Evolutionary conservation across 345 rosid species (phyloP), one percentile per base, ranked within the genome.

Genomic region (Citropsis articulata): DNA sequence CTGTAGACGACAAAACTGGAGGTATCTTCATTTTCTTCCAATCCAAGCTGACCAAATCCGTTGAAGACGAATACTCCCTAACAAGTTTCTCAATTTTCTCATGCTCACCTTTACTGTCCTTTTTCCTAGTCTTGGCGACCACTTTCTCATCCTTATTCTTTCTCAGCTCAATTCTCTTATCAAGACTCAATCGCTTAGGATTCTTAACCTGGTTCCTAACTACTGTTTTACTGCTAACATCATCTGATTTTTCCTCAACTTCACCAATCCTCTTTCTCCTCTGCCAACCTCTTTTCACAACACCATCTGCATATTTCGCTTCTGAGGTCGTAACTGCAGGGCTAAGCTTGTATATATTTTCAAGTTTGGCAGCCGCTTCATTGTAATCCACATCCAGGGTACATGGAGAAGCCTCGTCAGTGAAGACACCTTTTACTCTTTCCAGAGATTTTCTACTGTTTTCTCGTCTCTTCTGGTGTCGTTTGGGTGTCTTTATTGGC

Each of bases 21-120:
- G 98, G 99, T 72, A 96, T 94, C 90, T 89, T 92, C 99, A 89
- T 92, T 68, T 88, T 96, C 56, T 89, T 96, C 99, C 99, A 96
- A 79, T 96, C 99, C 85, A 96, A 81, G 88, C 92, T 90, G 24
- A 77, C 90, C 77, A 92, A 71, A 85, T 88, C 90, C 7, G 93
- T 88, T 57, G 97, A 96, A 80, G 87, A 84, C 1, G 94, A 91
- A 80, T 94, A 92, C 6, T 87, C 92, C 80, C 94, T 81, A 36
- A 92, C 89, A 56, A 96, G 97, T 82, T 84, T 84, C 68, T 92
- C 89, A 21, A 91, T 88, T 87, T 91, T 96, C 67, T 86, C 94
- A 31, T 87, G 83, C 50, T 92, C 95, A 35, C 81, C 78, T 48
- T 72, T 60, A 22, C 12, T 57, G 67, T 77, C 84, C 50, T 9